Evolutionary conservation across 495 filamentous ascomycete species (phyloP), one percentile per base, ranked within the genome.

Genomic region (Extremus antarcticus): DNA sequence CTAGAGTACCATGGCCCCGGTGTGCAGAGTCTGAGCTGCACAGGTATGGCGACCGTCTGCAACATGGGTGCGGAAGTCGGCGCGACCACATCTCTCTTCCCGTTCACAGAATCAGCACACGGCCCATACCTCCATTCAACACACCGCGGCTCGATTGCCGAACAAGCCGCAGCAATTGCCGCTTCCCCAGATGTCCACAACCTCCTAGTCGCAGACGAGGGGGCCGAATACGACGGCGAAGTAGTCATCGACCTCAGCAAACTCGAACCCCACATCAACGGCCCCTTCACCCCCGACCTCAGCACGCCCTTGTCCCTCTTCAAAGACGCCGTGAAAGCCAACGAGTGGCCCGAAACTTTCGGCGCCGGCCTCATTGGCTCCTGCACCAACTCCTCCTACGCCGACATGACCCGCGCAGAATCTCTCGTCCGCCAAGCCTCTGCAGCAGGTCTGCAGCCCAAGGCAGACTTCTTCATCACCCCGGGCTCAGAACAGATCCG

Each of bases 311-410:
- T 98, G 29, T 95, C 90, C 25, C 73, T 82, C 61, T 98, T 98
- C 67, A 84, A 86, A 61, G 77, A 88, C 46, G 83, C 84, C 1
- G 89, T 94, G 4, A 76, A 84, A 65, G 76, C 84, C 64, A 85
- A 96, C 68, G 71, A 86, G 29, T 98, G 92, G 92, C 92, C 92
- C 7, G 80, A 85, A 66, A 86, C 83, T 43, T 85, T 98, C 56
- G 89, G 87, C 7, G 90, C 92, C 8, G 88, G 90, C 54, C 78
- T 98, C 24, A 98, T 98, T 63, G 92, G 92, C 43, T 94, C 88
- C 73, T 98, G 92, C 74, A 98, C 92, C 15, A 98, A 98, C 76
- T 94, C 87, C 70, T 97, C 92, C 2, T 98, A 95, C 68, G 82
- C 95, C 71, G 92, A 98, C 65, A 98, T 98, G 92, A 90, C 88